Evolutionary conservation across 257 asterid species (phyloP), one percentile per base, ranked within the genome.

Genomic region (Petunia axillaris): DNA sequence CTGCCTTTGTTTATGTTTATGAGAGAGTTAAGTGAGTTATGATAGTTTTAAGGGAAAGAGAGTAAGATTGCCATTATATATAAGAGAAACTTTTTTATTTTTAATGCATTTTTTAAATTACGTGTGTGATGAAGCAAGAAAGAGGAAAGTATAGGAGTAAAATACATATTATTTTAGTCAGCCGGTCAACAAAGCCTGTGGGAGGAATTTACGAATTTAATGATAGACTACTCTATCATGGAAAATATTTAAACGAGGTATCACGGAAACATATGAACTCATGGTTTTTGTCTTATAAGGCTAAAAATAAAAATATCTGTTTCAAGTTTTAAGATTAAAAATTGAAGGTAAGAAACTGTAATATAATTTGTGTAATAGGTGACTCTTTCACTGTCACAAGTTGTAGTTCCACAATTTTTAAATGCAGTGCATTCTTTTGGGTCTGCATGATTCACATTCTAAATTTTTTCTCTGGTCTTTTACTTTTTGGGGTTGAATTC

Each of bases 151-250:
- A 25, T 25, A 25, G 25, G 25, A 2, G 54, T 7, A 14, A 25
- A n/a, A 40, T 66, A 37, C 41, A 50, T 41, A 5, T 5, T 57
- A 15, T 2, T 39, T 67, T 41, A 41, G 75, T 67, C 75, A 67
- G 38, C 75, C 40, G 75, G 75, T 67, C 75, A 41, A 41, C n/a
- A 67, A 7, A 67, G 75, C 38, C 75, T 67, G 75, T 67, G 38
- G 54, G 53, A 5, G 53, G 35, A 4, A 11, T 2, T 2, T 66
- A 53, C 14, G 50, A 65, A 66, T 66, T 66, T 53, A 8, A 66
- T 15, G 54, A 8, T 41, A 50, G 14, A 66, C 15, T 41, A 66
- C 36, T 15, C 54, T 4, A 66, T 66, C 37, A 3, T 67, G 7
- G 4, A 67, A 66, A 53, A 67, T 67, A 39, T 67, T 66, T n/a